Percentiles rank a stretch among this genome's conserved stretches.
These are phyloP conservation scores for Citrus hindsii DNA, from an alignment of 345 rosid species.

Conservation along the genomic window DNA sequence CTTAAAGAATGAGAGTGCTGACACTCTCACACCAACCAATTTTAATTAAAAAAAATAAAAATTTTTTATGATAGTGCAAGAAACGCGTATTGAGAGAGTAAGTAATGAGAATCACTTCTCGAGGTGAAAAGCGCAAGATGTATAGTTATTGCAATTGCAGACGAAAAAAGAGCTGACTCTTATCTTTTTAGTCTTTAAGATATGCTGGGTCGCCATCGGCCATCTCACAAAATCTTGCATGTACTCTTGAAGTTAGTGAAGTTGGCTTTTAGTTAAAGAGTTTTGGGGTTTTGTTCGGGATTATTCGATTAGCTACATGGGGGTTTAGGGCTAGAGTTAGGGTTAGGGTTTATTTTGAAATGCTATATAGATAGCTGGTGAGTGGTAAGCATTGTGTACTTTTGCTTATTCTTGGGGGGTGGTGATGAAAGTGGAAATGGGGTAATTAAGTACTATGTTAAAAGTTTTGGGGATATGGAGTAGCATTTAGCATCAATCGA, in stretches of 20 bases:
- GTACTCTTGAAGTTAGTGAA: background rate
- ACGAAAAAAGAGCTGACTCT: background rate
- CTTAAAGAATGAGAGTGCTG: accelerated
- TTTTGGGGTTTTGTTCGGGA: background rate
- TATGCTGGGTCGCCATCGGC: too few relatives aligned
- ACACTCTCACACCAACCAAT: too few relatives aligned
- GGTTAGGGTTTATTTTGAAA: background rate
- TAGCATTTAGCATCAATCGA: background rate
- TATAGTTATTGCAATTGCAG: background rate
- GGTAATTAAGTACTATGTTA: background rate
- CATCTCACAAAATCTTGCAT: background rate
- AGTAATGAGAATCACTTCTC: background rate
- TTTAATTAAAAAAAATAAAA: too few relatives aligned
- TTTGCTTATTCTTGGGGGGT: background rate
- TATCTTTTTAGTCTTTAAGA: background rate
- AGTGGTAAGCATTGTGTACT: background rate
- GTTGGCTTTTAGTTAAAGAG: background rate
- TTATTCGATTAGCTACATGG: background rate
- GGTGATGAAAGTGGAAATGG: too few relatives aligned
- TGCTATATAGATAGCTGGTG: background rate
- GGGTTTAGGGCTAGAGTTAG: background rate
- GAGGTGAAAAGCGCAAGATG: background rate
- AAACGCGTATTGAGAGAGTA: too few relatives aligned
- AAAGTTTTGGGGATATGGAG: background rate
- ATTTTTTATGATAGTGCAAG: too few relatives aligned